Evolutionary conservation across 164 flowering plant species (phyloP), one percentile per base, ranked within the genome.

Genomic region (Chloranthus sessilifolius): DNA sequence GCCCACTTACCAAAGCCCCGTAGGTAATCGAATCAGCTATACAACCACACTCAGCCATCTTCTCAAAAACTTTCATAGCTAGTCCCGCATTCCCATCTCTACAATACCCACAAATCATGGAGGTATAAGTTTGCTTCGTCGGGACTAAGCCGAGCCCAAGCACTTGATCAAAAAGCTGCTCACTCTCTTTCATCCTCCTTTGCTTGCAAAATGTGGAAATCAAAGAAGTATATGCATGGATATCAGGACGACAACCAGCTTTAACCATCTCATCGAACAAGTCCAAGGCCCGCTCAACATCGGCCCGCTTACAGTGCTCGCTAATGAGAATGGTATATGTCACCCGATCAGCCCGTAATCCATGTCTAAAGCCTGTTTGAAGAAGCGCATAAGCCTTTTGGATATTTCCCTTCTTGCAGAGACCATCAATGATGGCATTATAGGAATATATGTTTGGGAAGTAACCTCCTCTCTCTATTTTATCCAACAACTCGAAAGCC

Each of bases 1-100:
- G 81, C 20, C 91, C 99, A 62, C 96, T 88, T 46, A 92, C 81
- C 24, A 88, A 46, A 64, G 99, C 84, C 21, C 96, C 91, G 53
- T 86, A 92, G 16, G 91, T 69, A 35, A 80, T 42, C 53, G 77
- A 79, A 73, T 92, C 99, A 29, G 89, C 80, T 14, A 55, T 17
- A 56, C 85, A 81, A 24, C 84, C 85, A 50, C 62, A 61, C 17
- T 73, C 72, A 23, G 30, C 57, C 95, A 92, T 88, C 60, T 39
- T 74, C 9, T 68, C 52, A 41, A 83, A 79, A 41, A 68, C 38
- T 47, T 72, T 75, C 47, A 79, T 22, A 3, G 87, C 99, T 55
- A 49, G 36, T 55, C 38, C 59, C 8, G 62, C 27, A 31, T 74
- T 71, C 51, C 79, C 69, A 63, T 64, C 76, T 44, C 81, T 68